Evolutionary conservation across 1,139 yeast species (phyloP), one percentile per base, ranked within the genome.

Genomic region (Barnettozyma hawaiiensis): DNA sequence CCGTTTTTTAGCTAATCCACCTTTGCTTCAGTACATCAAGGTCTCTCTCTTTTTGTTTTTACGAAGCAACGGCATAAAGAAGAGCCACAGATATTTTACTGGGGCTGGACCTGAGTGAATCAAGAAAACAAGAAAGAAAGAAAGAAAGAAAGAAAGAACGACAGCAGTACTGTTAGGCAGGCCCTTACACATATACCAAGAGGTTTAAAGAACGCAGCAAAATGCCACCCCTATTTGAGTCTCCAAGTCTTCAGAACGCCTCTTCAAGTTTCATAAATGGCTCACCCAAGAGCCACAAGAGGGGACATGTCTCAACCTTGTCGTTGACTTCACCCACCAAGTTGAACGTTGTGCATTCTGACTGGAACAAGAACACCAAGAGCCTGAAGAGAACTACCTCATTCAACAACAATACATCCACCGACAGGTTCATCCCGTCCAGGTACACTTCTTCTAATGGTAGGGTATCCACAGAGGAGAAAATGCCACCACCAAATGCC

Each of bases 351-450:
- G 67, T 66, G 5, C 60, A 68, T 31, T 62, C 67, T 7, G 71
- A 69, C 47, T 61, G 75, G 61, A 62, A 50, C 31, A 59, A 48
- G 39, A 58, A 55, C 39, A 51, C 54, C 22, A 55, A 40, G n/a
- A 50, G 48, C 19, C 52, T 47, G 45, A 50, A 47, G 37, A 50
- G 49, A 43, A 44, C 42, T 31, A 53, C 48, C 36, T 59, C 53
- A 19, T 44, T 32, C 33, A 49, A 37, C 33, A 49, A 37, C 32
- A 52, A 49, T 7, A 43, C 58, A 20, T 52, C 58, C 6, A 59
- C 69, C 1, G 80, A 75, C 51, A 60, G 80, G 44, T 75, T 72
- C 51, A 75, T 78, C 39, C 83, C 84, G 3, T 64, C 75, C 22
- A 58, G 79, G 35, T 71, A 67, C 49, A 64, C 72, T n/a, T 65